Evolutionary conservation across 345 rosid genomes (phyloP), one percentile per base, ranked within the genome.

Genomic region (Hypericum androsaemum): DNA sequence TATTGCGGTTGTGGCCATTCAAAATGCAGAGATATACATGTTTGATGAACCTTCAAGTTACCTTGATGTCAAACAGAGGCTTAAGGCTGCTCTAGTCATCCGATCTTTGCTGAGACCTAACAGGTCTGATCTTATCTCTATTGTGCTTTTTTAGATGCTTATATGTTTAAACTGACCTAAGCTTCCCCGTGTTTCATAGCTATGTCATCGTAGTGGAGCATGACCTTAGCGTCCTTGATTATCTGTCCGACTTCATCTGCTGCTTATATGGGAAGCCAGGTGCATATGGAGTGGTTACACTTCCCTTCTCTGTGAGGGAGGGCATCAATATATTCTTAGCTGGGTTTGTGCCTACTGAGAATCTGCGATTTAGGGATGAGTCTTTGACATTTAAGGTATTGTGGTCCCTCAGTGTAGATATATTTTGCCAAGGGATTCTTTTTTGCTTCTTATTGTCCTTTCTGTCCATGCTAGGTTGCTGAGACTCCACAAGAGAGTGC

Each of bases 31-130:
- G 68, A 88, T 94, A 43, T 94, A 86, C 67, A 94, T 94, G 99
- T 94, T 94, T 74, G 99, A 94, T 65, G 99, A 94, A 48, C 99
- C 99, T 45, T 94, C 99, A 38, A 94, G 99, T 75, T 94, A 86
- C 75, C 95, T 94, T 37, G 99, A 94, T 82, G 99, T 94, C 52
- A 88, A 83, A 56, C 99, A 94, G 77, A 81, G 98, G 75, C 90
- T 94, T 53, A 94, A 88, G 75, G 97, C 99, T 42, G 95, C 99
- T 60, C 94, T 76, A 83, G 97, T 88, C 59, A 2, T 94, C 47
- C 80, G 97, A 52, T 88, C 95, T 36, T 78, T 94, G 66, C 90
- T 83, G 50, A 78, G 97, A 66, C 86, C 95, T 37, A 83, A 79
- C 39, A 88, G 97, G 97, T 94, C 67, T 64, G 50, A 12, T 50